Percentiles rank a stretch among this genome's conserved stretches.
Evolutionary conservation across 108 stramenopile species (phyloP).

Genomic region (Nitzschia sp.): DNA sequence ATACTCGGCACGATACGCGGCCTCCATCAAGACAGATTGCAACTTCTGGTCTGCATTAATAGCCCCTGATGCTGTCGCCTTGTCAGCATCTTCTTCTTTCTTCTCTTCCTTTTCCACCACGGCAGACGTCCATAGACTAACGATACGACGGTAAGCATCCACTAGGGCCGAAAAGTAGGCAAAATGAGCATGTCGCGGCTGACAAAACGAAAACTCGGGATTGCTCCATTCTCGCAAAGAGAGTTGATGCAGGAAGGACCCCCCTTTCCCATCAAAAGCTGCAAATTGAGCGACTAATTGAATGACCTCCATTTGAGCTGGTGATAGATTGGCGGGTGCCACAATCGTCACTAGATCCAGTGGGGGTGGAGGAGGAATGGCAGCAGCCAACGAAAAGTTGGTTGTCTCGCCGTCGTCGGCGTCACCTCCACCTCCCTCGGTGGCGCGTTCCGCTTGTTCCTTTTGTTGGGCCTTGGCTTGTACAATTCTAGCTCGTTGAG

Average conservation of each 20-base stretch:
- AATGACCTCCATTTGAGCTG: conserved; percentile 85
- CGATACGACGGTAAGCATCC: conserved; percentile 87
- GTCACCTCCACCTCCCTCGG: background rate
- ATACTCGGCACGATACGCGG: conserved; percentile 80
- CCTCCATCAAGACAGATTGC: conserved; percentile 50
- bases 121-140: conserved; percentile 29
- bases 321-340: conserved; percentile 72
- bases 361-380: conserved; percentile 54
- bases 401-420: background rate
- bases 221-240: conserved; percentile 87
- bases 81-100: background rate
- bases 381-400: background rate
- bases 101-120: background rate
- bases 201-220: conserved; percentile 90
- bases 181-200: conserved; percentile 92
- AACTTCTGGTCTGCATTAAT: conserved; percentile 5
- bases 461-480: conserved; percentile 21
- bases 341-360: conserved; percentile 77
- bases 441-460: conserved; percentile 13
- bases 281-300: conserved; percentile 97
- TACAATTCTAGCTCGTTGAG: conserved; percentile 48
- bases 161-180: conserved; percentile 95
- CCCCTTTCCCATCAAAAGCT: conserved; percentile 73
- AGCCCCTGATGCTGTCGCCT: background rate
- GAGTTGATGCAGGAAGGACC: conserved; percentile 81